Evolutionary conservation across 345 rosid genomes (phyloP).

Genomic region (Brassica nigra): DNA sequence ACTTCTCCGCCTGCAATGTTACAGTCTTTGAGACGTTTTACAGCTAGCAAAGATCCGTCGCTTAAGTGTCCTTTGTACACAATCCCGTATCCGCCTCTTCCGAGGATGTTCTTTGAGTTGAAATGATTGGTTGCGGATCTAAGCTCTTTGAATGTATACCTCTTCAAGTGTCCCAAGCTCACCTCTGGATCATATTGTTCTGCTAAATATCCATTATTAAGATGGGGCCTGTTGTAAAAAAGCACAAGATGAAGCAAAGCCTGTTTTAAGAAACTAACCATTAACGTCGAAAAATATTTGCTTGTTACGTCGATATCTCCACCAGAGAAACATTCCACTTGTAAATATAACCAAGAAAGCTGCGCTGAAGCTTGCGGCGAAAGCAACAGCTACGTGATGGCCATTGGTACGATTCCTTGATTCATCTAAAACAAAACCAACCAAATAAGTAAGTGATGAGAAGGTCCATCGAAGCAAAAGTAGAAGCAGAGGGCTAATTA

Average conservation of each 20-base stretch:
- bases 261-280: slow-evolving; percentile 51
- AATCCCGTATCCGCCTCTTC: slow-evolving; percentile 92
- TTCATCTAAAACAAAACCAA: slow-evolving; percentile 44
- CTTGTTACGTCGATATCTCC: slow-evolving; percentile 85
- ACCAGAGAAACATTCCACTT: slow-evolving; percentile 75
- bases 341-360: slow-evolving; percentile 59
- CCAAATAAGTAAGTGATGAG: not conserved
- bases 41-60: slow-evolving; percentile 84
- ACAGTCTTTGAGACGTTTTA: slow-evolving; percentile 95
- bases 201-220: slow-evolving; percentile 38
- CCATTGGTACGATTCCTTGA: slow-evolving; percentile 55
- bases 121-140: slow-evolving; percentile 88
- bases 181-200: slow-evolving; percentile 94
- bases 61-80: slow-evolving; percentile 85
- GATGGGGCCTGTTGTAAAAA: not conserved
- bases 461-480: slow-evolving; percentile 2
- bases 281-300: slow-evolving; percentile 97
- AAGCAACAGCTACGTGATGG: slow-evolving; percentile 76
- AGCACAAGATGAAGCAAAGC: not conserved
- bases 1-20: slow-evolving; percentile 87
- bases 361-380: slow-evolving; percentile 84
- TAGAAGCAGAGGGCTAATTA: slow-evolving; percentile 4
- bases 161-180: slow-evolving; percentile 80
- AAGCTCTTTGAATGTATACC: slow-evolving; percentile 90
- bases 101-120: slow-evolving; percentile 80